Base-by-base conservation (phyloP, 2,329 filamentous ascomycete species). In the Diaporthe velutina region DNA sequence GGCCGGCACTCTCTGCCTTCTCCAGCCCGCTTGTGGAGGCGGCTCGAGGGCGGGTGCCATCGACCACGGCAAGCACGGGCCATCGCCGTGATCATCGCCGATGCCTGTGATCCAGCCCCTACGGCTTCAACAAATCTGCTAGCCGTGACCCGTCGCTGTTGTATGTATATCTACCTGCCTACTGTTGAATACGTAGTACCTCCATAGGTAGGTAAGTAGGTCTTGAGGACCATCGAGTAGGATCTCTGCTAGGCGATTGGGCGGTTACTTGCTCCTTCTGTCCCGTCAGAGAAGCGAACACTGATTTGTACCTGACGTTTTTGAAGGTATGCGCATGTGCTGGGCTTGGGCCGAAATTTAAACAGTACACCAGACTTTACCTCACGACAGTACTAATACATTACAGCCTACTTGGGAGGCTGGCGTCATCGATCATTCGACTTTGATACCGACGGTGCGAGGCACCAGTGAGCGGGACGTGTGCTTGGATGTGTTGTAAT, bases 61-160 rank as follows among this genome's bases (percentile, higher is more conserved):
- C 0, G 60, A 42, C 30, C 55, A 58, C 40, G 60, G 25, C 38
- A 22, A 30, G 60, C 60, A 64, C 60, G 60, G 60, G 40, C 60
- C 60, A 45, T 19, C 13, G n/a, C 15, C 4, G 15, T 22, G 40
- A 45, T 45, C 45, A 67, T 35, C 22, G 45, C n/a, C n/a, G n/a
- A n/a, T n/a, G 45, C 45, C 30, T 67, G 64, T 52, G 64, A 52
- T 48, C 9, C 38, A 40, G 38, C 15, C 58, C 38, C 40, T 42
- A 42, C 40, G 17, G 40, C 6, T 33, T 17, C 7, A 35, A 19
- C 28, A 35, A 22, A 57, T 35, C 54, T 33, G 54, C 15, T 17
- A 57, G 54, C 54, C 54, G 35, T 28, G 54, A 22, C 28, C 6
- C 17, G 17, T 19, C 19, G 35, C 54, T 12, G 22, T 50, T 13